These are phyloP conservation scores for Trichoderma virens DNA, from an alignment of 495 filamentous ascomycete species.

Conservation along the genomic window DNA sequence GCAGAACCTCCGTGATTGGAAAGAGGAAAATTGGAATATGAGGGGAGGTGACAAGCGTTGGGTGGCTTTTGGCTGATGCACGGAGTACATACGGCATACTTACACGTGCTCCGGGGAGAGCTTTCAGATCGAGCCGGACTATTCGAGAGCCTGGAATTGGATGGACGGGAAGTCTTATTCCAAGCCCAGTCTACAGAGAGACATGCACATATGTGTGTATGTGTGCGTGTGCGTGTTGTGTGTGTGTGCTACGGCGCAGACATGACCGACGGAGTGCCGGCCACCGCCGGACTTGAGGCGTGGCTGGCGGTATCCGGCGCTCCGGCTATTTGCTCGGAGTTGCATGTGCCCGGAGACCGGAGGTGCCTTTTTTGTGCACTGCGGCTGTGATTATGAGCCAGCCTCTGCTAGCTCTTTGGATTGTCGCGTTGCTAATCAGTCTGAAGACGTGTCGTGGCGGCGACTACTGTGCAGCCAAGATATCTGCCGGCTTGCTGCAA, in stretches of 20 bases:
- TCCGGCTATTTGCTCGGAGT: not conserved
- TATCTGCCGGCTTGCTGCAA: not conserved
- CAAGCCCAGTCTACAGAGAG: too few relatives aligned
- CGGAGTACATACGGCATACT: not conserved
- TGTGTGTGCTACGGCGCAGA: not conserved
- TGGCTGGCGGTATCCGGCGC: not conserved
- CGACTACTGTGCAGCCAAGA: not conserved
- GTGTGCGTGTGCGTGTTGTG: too few relatives aligned
- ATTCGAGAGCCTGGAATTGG: too few relatives aligned
- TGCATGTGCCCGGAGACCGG: not conserved
- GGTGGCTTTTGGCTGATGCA: not conserved
- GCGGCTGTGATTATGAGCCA: not conserved
- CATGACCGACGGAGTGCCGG: not conserved
- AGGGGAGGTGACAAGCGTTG: not conserved
- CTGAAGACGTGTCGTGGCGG: not conserved
- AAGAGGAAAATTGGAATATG: not conserved
- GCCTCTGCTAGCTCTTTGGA: not conserved
- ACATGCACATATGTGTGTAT: too few relatives aligned
- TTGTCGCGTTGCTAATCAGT: not conserved
- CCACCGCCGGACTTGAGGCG: conserved; percentile 3
- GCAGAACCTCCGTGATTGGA: not conserved
- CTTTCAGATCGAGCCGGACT: not conserved
- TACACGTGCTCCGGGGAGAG: not conserved
- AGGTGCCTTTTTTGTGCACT: not conserved
- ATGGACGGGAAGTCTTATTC: too few relatives aligned